A percentile compares a stretch with the other conserved stretches of the same genome.
These are phyloP conservation scores for Ophiostoma ulmi DNA, from an alignment of 2,329 filamentous ascomycete genomes.

Conservation along the genomic window DNA sequence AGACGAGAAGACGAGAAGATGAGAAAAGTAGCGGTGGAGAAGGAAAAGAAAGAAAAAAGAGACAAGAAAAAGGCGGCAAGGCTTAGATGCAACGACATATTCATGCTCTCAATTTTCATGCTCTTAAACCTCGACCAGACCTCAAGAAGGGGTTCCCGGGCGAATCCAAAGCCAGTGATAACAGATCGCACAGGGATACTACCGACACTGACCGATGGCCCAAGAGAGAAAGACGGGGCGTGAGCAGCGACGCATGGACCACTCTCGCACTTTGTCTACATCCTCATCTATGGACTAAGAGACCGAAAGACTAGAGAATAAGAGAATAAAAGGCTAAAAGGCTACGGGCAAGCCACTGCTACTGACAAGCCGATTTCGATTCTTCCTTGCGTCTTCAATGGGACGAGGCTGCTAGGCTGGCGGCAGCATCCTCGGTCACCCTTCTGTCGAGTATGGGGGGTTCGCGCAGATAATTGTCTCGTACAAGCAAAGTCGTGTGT, in stretches of 20 bases:
- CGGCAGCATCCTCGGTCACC: slow-evolving; percentile 2
- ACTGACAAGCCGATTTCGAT: background rate
- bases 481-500: background rate
- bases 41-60: background rate
- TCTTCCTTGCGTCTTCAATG: background rate
- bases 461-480: background rate
- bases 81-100: background rate
- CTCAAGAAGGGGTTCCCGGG: background rate
- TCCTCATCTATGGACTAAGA: background rate
- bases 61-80: background rate
- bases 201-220: background rate
- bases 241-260: slow-evolving; percentile 1
- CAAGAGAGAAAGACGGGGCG: slow-evolving; percentile 7
- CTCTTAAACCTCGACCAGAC: background rate
- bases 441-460: background rate
- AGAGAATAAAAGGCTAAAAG: no score
- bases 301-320: no score
- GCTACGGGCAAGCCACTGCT: background rate
- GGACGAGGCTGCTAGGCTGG: background rate
- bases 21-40: background rate
- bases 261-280: background rate
- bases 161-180: background rate
- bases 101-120: background rate
- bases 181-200: background rate
- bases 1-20: background rate